phyloP scores from a whole-genome alignment of 192 early-diverging fungal species.

The Coemansia sp. region DNA sequence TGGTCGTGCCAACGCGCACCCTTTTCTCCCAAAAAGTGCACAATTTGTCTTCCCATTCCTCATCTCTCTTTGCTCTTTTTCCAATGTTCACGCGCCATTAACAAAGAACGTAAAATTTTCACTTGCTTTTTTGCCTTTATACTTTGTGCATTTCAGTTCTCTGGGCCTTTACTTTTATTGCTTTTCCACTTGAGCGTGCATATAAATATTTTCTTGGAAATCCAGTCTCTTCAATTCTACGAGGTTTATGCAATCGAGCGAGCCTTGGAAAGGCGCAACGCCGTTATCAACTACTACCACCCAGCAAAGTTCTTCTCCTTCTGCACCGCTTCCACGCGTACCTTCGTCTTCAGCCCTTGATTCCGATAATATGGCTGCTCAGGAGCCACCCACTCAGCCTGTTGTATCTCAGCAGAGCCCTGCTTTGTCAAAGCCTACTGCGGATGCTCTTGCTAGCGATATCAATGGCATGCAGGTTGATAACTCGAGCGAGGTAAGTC shows the following conservation, averaged over 20 bases:
- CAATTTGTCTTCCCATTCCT: background rate
- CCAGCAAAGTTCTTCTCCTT: slow-evolving; percentile 1
- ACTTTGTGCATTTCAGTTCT: background rate
- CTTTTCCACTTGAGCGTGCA: background rate
- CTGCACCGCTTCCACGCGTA: background rate
- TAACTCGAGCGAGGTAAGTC: slow-evolving; percentile 50
- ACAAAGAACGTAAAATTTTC: slow-evolving; percentile 5
- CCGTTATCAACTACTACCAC: slow-evolving; percentile 6
- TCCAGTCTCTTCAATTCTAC: background rate
- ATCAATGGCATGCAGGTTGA: slow-evolving; percentile 28
- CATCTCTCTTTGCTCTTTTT: slow-evolving; percentile 3
- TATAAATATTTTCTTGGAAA: background rate
- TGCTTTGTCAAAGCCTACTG: slow-evolving; percentile 7
- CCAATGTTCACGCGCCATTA: background rate
- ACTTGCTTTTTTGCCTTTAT: background rate
- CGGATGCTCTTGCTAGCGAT: slow-evolving; percentile 17
- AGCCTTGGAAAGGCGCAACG: slow-evolving; percentile 14
- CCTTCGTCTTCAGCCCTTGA: background rate
- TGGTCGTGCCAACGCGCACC: background rate
- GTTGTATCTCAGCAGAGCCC: slow-evolving; percentile 6
- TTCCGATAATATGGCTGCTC: background rate
- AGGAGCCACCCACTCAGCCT: slow-evolving; percentile 5
- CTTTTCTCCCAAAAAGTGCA: background rate
- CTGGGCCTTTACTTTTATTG: background rate
- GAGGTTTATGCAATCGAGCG: slow-evolving; percentile 15